phyloP scores from a whole-genome alignment of 1,284 basidiomycete genomes.

The Irpex sp. region DNA sequence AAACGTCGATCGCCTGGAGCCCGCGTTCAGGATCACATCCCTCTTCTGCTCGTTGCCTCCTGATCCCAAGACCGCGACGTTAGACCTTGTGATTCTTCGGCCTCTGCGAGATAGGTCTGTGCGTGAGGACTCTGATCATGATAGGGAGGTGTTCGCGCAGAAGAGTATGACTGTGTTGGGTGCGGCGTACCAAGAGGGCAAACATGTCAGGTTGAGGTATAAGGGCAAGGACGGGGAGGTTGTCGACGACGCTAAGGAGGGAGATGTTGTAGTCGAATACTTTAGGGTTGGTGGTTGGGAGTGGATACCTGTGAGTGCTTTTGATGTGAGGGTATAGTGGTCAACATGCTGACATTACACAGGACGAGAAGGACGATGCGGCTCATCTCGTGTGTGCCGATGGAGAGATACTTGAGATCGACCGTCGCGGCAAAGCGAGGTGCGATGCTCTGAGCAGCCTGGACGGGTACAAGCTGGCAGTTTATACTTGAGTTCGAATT shows the following conservation, averaged over 20 bases:
- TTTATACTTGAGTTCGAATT: conserved; percentile 29
- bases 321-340: neutral
- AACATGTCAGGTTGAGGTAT: conserved; percentile 63
- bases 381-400: conserved; percentile 73
- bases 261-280: conserved; percentile 70
- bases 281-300: conserved; percentile 77
- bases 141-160: conserved; percentile 39
- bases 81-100: conserved; percentile 82
- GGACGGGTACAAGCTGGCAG: conserved; percentile 32
- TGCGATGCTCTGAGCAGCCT: conserved; percentile 35
- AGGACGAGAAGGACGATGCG: conserved; percentile 50
- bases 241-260: conserved; percentile 36
- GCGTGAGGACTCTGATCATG: conserved; percentile 33
- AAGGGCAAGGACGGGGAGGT: conserved; percentile 34
- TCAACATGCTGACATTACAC: neutral
- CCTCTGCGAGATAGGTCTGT: conserved; percentile 63
- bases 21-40: conserved; percentile 72
- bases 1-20: conserved; percentile 82
- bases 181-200: conserved; percentile 69
- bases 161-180: conserved; percentile 49
- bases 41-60: conserved; percentile 32
- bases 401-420: conserved; percentile 59
- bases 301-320: conserved; percentile 70
- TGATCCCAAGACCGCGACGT: conserved; percentile 31
- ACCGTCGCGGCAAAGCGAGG: conserved; percentile 47